These are phyloP conservation scores for Debaryomyces nepalensis DNA, from an alignment of 1,139 yeast species.

Conservation along the genomic window DNA sequence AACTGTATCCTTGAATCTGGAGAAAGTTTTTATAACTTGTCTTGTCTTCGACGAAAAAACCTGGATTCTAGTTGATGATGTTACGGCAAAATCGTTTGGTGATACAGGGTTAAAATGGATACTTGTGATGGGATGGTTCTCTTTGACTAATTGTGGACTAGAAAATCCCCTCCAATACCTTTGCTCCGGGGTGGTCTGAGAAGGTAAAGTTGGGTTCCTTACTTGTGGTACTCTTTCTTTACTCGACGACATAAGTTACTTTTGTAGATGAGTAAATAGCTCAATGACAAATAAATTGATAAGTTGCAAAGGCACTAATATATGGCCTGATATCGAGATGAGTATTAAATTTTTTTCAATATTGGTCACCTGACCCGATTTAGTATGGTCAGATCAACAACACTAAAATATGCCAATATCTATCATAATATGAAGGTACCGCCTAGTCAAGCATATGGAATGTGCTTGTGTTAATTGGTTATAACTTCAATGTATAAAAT, in stretches of 20 bases:
- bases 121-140: slow-evolving; percentile 88
- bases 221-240: slow-evolving; percentile 70
- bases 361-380: slow-evolving; percentile 3
- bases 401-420: too few relatives aligned
- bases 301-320: slow-evolving; percentile 6
- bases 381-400: too few relatives aligned
- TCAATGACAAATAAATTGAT: slow-evolving; percentile 1
- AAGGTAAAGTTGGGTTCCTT: slow-evolving; percentile 74
- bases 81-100: slow-evolving; percentile 93
- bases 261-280: slow-evolving; percentile 2
- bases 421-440: too few relatives aligned
- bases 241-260: slow-evolving; percentile 72
- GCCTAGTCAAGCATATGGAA: too few relatives aligned
- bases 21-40: slow-evolving; percentile 85
- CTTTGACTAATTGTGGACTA: slow-evolving; percentile 88
- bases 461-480: too few relatives aligned
- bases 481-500: too few relatives aligned
- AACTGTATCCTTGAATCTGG: slow-evolving; percentile 90
- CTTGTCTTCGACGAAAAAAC: slow-evolving; percentile 91
- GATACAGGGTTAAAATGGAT: slow-evolving; percentile 83
- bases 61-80: slow-evolving; percentile 90
- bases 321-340: slow-evolving; percentile 3
- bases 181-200: slow-evolving; percentile 89
- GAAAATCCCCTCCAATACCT: slow-evolving; percentile 89
- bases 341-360: slow-evolving; percentile 9